Percentiles rank a stretch among this genome's conserved stretches.
These are phyloP conservation scores for Metarhizium sp. DNA, from an alignment of 2,329 filamentous ascomycete genomes.

Conservation along the genomic window DNA sequence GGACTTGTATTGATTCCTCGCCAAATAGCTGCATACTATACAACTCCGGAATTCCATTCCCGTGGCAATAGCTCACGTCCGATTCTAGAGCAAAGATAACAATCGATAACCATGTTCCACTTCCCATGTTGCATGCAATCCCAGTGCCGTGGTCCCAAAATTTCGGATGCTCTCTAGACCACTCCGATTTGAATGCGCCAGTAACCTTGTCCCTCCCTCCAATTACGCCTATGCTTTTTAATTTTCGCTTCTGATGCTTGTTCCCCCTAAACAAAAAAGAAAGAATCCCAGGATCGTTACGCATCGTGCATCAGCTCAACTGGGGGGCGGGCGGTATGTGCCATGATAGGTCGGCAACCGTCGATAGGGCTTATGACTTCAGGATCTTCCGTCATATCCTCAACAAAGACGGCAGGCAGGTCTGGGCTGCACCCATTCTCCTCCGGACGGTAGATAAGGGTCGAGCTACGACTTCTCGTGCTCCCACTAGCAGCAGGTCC, in stretches of 20 bases:
- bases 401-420: conserved; percentile 56
- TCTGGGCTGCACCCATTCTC: conserved; percentile 44
- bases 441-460: conserved; percentile 56
- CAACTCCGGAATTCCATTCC: background rate
- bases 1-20: background rate
- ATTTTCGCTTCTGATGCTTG: background rate
- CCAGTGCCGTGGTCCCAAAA: background rate
- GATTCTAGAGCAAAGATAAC: background rate
- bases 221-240: background rate
- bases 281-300: conserved; percentile 7
- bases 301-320: conserved; percentile 52
- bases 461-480: conserved; percentile 51
- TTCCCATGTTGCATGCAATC: background rate
- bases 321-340: conserved; percentile 53
- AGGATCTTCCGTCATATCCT: conserved; percentile 55
- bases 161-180: background rate
- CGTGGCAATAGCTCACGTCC: background rate
- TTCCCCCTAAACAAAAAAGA: background rate
- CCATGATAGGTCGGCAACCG: conserved; percentile 38
- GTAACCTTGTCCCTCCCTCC: background rate
- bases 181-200: background rate
- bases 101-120: background rate
- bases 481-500: conserved; percentile 15
- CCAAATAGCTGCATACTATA: background rate
- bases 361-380: conserved; percentile 33